Evolutionary conservation across 768 basidiomycete genomes (phyloP).

Genomic region (Leccinum longicurvipes): DNA sequence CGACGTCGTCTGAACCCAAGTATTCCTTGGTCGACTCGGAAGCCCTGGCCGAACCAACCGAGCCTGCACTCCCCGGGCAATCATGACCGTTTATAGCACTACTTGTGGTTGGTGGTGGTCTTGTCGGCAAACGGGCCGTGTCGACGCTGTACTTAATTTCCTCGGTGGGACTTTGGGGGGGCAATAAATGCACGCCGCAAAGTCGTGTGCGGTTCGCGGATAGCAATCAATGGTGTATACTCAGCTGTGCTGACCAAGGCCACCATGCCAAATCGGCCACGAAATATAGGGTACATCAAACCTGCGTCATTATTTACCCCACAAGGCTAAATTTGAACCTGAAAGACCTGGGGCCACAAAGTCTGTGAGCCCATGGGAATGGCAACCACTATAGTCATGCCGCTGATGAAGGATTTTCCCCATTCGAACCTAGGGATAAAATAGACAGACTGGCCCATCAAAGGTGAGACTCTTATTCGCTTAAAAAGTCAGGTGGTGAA

Average conservation of each 20-base stretch:
- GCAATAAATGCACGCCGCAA: background rate
- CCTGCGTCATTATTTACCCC: no score
- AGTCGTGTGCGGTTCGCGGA: background rate
- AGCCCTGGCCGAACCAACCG: slow-evolving; percentile 16
- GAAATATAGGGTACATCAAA: background rate
- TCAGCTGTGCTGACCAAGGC: background rate
- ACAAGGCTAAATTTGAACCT: no score
- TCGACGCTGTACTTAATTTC: background rate
- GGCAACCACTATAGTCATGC: background rate
- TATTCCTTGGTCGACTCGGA: no score
- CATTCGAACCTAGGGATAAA: background rate
- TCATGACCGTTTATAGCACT: background rate
- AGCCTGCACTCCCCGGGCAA: background rate
- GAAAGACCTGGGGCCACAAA: background rate
- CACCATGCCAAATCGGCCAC: background rate
- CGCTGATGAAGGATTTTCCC: background rate
- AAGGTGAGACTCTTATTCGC: background rate
- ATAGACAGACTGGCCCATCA: background rate
- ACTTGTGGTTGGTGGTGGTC: no score
- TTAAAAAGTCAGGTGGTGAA: background rate
- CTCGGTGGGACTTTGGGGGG: background rate
- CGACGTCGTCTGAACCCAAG: background rate
- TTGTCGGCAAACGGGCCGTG: no score
- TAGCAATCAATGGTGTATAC: background rate
- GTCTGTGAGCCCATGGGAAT: background rate